Conservation (phyloP, 441 rosid genomes). For the Corymbia citriodora region DNA sequence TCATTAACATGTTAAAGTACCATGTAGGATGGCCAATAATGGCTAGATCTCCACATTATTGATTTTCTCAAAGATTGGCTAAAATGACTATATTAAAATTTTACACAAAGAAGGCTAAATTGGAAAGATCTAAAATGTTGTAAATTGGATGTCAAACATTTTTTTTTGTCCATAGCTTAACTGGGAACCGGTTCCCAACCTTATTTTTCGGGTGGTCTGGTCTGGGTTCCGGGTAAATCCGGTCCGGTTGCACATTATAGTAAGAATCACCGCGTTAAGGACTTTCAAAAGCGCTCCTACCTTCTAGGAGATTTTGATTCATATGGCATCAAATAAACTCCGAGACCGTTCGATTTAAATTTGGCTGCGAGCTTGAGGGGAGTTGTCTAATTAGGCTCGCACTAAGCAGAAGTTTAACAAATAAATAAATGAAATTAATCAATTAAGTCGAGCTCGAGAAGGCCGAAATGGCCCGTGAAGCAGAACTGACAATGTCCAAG, state of each 20-base stretch:
- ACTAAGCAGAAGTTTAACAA: neutral
- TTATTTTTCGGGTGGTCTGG: too few relatives aligned
- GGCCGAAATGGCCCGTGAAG: neutral
- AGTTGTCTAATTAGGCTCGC: neutral
- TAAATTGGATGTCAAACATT: too few relatives aligned
- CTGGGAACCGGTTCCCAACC: too few relatives aligned
- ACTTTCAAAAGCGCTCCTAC: neutral
- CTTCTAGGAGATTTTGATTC: neutral
- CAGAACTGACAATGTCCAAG: neutral
- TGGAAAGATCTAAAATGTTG: neutral
- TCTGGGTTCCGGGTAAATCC: too few relatives aligned
- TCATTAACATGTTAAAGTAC: too few relatives aligned
- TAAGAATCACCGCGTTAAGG: neutral
- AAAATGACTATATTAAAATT: too few relatives aligned
- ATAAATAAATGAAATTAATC: neutral
- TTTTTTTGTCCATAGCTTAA: too few relatives aligned
- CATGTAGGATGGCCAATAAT: rapidly evolving
- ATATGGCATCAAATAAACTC: neutral
- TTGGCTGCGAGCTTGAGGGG: neutral
- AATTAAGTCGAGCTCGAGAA: neutral
- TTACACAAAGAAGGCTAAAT: rapidly evolving
- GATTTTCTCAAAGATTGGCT: too few relatives aligned
- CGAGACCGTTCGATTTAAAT: neutral
- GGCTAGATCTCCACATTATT: neutral
- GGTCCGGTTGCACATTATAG: neutral